Conservation (phyloP, 2,329 filamentous ascomycete genomes). For the Colletotrichum sp. region DNA sequence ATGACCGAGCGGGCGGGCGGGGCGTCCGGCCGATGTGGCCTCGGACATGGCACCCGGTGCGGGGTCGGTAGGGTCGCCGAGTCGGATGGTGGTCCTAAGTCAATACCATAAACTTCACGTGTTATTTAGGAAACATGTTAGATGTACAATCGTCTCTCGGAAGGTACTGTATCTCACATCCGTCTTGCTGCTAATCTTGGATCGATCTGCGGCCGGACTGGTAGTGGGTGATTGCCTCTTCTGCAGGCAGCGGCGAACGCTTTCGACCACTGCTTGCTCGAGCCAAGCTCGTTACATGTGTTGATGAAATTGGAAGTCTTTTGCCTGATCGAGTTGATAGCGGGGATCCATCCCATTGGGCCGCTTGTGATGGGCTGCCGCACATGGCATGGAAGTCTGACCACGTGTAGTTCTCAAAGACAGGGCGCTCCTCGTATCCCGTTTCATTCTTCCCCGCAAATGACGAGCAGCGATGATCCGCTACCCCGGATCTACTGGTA, state of each 20-base stretch:
- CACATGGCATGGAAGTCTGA: neutral
- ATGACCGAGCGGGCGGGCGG: neutral
- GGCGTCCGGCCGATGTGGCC: neutral
- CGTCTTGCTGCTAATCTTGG: neutral
- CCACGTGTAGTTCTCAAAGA: neutral
- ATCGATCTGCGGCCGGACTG: neutral
- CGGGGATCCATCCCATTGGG: neutral
- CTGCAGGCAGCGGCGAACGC: accelerated
- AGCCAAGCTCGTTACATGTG: neutral
- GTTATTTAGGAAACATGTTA: accelerated
- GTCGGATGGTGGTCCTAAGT: neutral
- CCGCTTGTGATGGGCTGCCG: neutral
- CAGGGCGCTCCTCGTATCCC: neutral
- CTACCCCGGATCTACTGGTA: neutral
- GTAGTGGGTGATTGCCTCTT: neutral
- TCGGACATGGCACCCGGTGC: neutral
- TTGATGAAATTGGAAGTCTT: neutral
- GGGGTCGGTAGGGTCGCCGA: neutral
- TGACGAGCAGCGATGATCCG: neutral
- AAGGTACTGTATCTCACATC: neutral
- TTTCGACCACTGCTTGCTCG: accelerated
- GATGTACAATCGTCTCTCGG: neutral
- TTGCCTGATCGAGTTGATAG: neutral
- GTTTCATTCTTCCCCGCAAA: neutral
- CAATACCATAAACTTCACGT: accelerated